Evolutionary conservation across 1,284 basidiomycete genomes (phyloP), one percentile per base, ranked within the genome.

Genomic region (Leucoagaricus sp.): DNA sequence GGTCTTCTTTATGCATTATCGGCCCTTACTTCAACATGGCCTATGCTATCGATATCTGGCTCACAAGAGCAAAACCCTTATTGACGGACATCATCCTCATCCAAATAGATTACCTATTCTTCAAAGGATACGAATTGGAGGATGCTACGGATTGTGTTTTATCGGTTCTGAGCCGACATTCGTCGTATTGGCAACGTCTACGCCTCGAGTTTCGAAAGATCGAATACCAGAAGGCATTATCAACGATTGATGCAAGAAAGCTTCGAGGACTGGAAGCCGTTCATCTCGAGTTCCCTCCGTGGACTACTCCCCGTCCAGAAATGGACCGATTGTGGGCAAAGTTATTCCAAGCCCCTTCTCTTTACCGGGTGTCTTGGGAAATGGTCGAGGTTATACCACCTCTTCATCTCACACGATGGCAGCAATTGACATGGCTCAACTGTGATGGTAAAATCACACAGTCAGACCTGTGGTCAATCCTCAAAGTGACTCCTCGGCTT

Each of bases 181-280:
- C 49, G 12, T 2, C 36, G 8, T 29, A 19, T 17, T 38, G 33
- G 33, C 21, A 31, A 28, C 23, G 38, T 23, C 23, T 50, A 3
- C 49, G 34, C 17, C 49, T 50, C 23, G 49, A 50, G 25, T 28
- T 50, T 50, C 49, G 34, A 19, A 40, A 36, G 3, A n/a, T 17
- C 36, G 49, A 50, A 26, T 50, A 17, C 25, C 49, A 41, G 17
- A 3, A n/a, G 21, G 34, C 49, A 21, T 34, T 50, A 28, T 40
- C 38, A 8, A 36, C 2, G 15, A n/a, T 50, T 8, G 23, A 50
- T 25, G 23, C 49, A 8, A 13, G n/a, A 40, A 21, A 17, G 6
- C 23, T 50, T 3, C 0, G 17, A 6, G 7, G 23, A 7, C 23
- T 50, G 23, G 36, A 50, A 17, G 38, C 15, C 4, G 34, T 40